phyloP scores from a whole-genome alignment of 2,329 filamentous ascomycete genomes.

The Dryadomyces quercivorus region DNA sequence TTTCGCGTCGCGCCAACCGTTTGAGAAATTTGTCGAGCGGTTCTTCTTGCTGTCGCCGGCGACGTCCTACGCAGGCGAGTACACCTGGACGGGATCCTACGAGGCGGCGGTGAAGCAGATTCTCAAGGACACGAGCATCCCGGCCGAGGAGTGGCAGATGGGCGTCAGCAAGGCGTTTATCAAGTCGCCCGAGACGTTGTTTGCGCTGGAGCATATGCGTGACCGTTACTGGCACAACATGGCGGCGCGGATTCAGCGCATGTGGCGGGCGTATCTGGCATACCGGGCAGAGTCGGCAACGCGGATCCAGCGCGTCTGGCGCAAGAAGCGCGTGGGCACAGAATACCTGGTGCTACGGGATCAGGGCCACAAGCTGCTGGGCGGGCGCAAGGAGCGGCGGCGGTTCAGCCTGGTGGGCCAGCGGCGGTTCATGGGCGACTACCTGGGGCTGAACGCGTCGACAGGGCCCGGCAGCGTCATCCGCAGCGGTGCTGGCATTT shows the following conservation, averaged over 20 bases:
- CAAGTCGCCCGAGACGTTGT: conserved; percentile 93
- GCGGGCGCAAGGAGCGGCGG: conserved; percentile 78
- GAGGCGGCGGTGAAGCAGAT: conserved; percentile 86
- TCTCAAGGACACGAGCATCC: conserved; percentile 91
- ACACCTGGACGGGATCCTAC: conserved; percentile 85
- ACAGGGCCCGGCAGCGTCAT: conserved; percentile 73
- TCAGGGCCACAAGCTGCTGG: conserved; percentile 70
- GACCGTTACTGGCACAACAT: conserved; percentile 99
- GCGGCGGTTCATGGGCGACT: conserved; percentile 87
- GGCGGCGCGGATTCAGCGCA: conserved; percentile 92
- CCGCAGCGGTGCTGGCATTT: conserved; percentile 59
- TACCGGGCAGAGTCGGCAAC: conserved; percentile 89
- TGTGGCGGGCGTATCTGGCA: conserved; percentile 91
- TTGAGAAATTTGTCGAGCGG: conserved; percentile 95
- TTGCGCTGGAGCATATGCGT: conserved; percentile 93
- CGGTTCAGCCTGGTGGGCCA: conserved; percentile 86
- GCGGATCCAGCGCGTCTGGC: conserved; percentile 90
- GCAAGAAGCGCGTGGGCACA: conserved; percentile 79
- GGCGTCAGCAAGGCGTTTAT: conserved; percentile 96
- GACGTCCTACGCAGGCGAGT: conserved; percentile 92
- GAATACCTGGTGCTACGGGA: conserved; percentile 84
- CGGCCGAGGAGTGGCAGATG: conserved; percentile 91
- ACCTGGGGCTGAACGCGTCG: conserved; percentile 73
- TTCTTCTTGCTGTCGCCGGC: conserved; percentile 93
- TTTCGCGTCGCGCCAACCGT: conserved; percentile 93